phyloP scores from a whole-genome alignment of 2,329 filamentous ascomycete species.

The Penicillium sp. region DNA sequence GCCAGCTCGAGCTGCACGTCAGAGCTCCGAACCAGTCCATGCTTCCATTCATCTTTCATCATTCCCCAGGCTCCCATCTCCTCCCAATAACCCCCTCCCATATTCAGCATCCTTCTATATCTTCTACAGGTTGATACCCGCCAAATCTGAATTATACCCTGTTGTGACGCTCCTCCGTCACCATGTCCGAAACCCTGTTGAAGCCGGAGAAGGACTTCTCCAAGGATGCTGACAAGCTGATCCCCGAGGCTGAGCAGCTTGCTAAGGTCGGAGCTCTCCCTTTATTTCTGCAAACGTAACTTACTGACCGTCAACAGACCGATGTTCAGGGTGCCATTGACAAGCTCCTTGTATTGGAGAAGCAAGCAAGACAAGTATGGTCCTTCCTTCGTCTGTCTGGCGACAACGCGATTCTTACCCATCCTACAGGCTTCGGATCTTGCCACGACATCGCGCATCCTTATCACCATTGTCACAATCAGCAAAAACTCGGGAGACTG shows the following conservation, averaged over 20 bases:
- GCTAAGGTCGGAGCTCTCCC: no score
- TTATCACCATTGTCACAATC: constrained; percentile 83
- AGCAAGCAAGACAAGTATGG: constrained; percentile 94
- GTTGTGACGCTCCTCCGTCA: constrained; percentile 35
- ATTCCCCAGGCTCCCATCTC: no score
- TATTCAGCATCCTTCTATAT: no score
- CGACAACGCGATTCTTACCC: constrained; percentile 23
- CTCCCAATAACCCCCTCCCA: no score
- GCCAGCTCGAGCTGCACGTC: no score
- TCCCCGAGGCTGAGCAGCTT: constrained; percentile 82
- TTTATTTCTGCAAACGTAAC: no score
- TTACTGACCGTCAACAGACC: no score
- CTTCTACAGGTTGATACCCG: no score
- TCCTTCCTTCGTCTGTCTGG: no score
- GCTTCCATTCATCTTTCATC: no score
- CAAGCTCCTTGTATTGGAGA: constrained; percentile 84
- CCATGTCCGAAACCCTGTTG: constrained; percentile 72
- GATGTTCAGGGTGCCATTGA: constrained; percentile 83
- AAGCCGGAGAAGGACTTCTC: constrained; percentile 99
- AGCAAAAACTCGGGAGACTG: constrained; percentile 89
- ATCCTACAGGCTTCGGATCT: constrained; percentile 76
- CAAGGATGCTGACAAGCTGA: constrained; percentile 85
- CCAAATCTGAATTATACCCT: no score
- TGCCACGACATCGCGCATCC: constrained; percentile 79
- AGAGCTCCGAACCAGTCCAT: no score